Evolutionary conservation across 768 basidiomycete species (phyloP), one percentile per base, ranked within the genome.

Genomic region (Lactifluus piperatus): DNA sequence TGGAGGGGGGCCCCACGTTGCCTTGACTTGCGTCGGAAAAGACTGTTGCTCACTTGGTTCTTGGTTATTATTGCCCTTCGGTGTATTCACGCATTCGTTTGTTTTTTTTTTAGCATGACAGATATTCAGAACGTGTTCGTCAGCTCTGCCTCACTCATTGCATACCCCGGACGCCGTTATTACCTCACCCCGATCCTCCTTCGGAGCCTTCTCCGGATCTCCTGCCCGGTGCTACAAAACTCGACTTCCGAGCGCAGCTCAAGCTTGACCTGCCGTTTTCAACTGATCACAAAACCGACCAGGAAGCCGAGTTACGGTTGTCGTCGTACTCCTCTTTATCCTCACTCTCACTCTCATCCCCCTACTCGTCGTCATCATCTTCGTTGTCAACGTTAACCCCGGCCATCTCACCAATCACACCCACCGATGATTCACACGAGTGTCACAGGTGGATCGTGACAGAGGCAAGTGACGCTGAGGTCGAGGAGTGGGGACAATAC

Each of bases 401-500:
- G 32, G 26, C 20, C 2, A 5, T 34, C 3, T 53, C 45, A 1
- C 39, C 20, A 2, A 2, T 18, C 2, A 41, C 51, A 2, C 36
- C 58, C 39, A 13, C 22, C 26, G 20, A 44, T 14, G 45, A 37
- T 11, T 13, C 34, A 1, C 34, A 49, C 22, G 26, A 51, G 4
- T n/a, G n/a, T 6, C 50, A 11, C 7, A 11, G 9, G 8, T 60
- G 58, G 58, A 50, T 60, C 11, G 22, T 18, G 43, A 50, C 53
- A 3, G 58, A 37, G 14, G 58, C 53, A 2, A 16, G 58, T 16
- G 53, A 60, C 6, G 58, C 50, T n/a, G 58, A 60, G 18, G 5
- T 60, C 14, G 36, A 36, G 43, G 58, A 60, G 18, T 60, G 58
- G 58, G 58, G 47, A 24, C 30, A 55, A 27, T 60, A 45, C 27